Evolutionary conservation across 768 basidiomycete species (phyloP).

Genomic region (Suillus sp.): DNA sequence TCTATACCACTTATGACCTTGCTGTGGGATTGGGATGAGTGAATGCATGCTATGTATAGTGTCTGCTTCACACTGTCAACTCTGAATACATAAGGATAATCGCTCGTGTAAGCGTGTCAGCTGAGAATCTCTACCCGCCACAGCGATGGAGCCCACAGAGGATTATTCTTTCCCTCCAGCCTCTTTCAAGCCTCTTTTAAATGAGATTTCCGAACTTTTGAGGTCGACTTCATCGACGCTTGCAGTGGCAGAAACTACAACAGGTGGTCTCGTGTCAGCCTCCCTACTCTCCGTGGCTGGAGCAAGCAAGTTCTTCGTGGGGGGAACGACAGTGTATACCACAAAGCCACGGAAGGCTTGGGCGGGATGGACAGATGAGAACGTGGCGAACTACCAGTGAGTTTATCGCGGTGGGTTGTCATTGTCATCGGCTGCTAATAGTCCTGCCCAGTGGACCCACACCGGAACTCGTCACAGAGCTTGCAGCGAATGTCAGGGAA

Average conservation of each 20-base stretch:
- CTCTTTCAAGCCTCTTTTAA: constrained; percentile 17
- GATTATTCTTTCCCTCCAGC: constrained; percentile 18
- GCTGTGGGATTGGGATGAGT: not conserved
- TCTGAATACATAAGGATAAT: not conserved
- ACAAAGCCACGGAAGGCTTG: constrained; percentile 16
- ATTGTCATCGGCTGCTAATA: not conserved
- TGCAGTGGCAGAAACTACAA: constrained; percentile 22
- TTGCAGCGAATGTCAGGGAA: constrained; percentile 18
- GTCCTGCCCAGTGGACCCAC: constrained; percentile 20
- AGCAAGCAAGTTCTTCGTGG: constrained; percentile 22
- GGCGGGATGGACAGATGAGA: constrained; percentile 24
- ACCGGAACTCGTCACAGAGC: constrained; percentile 18
- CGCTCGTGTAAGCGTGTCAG: not conserved
- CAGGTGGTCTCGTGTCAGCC: constrained; percentile 27
- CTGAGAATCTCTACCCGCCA: not conserved
- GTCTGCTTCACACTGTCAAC: not conserved
- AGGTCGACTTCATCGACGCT: constrained; percentile 16
- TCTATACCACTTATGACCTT: not conserved
- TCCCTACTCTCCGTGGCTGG: constrained; percentile 22
- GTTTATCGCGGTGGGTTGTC: not conserved
- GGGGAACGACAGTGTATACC: constrained; percentile 23
- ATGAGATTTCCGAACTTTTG: constrained; percentile 19
- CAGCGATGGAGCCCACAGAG: not conserved
- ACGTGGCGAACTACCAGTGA: constrained; percentile 18
- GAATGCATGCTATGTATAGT: not conserved